Base-by-base conservation (phyloP, 352 stramenopile species). In the Hyaloperonospora arabidopsidis region DNA sequence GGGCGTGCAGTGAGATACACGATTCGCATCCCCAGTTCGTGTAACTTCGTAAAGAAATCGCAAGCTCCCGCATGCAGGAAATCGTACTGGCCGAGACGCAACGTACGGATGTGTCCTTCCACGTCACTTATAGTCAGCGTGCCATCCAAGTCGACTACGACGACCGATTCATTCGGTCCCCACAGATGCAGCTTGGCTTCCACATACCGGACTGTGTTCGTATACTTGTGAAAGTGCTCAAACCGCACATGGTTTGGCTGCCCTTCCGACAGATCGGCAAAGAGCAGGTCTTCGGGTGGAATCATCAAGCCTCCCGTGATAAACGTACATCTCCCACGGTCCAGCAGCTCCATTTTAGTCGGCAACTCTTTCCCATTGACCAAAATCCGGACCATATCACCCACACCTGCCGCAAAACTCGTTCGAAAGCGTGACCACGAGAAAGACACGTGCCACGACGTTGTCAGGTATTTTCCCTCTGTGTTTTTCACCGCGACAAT, bases 81-180 rank as follows among this genome's bases (percentile, higher is more conserved):
- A 57, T 93, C 77, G 56, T 93, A 90, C 63, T 93, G 82, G 0
- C 79, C 82, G 10, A 93, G 70, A 12, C 82, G 77, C 22, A 93
- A 64, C 7, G 82, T 93, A 21, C 82, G 79, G 57, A 93, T 93
- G 62, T 93, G 82, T 41, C 82, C 82, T 57, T 93, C 82, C 12
- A 93, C 78, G 49, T 93, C 82, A 61, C 76, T 93, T 49, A 89
- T 87, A 0, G 82, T 93, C 38, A 93, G 70, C 17, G 82, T 93
- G 14, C 82, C 82, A 52, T 93, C 82, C 57, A 93, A 70, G 52
- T 93, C 82, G 12, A 79, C 80, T 14, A 93, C 77, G 22, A 90
- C 74, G n/a, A 83, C 72, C 14, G 77, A 87, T 54, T 89, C 82
- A 49, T 92, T 87, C 5, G 82, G 74, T 2, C 74, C 72, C 82